Evolutionary conservation across 257 asterid genomes (phyloP), one percentile per base, ranked within the genome.

Genomic region (Solanum sitiens): DNA sequence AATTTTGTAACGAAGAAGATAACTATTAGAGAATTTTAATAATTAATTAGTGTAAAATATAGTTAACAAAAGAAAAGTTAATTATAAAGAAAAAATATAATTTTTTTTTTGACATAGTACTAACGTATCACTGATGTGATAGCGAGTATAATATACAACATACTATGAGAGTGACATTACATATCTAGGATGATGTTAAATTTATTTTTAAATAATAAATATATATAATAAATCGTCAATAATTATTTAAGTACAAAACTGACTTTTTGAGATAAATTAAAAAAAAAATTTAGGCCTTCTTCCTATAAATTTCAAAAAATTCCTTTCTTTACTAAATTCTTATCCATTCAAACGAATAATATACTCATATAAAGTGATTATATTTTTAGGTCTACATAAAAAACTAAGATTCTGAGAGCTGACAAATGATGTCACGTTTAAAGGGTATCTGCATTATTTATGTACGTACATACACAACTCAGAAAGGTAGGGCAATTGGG

Each of bases 41-140:
- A 53, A 53, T 53, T 21, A 53, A 53, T 44, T 45, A 45, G 16
- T 45, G 65, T 56, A 56, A 56, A 18, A 1, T 56, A 56, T 7
- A 18, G 11, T 18, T 56, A 18, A 56, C n/a, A 18, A 56, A 56
- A 2, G 11, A 56, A 2, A 56, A 56, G 1, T 56, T 56, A 56
- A 53, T 7, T 56, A 18, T 18, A 56, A 18, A 56, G 4, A 56
- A 56, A 56, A 53, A 1, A 53, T 16, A 53, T 53, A 2, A 18
- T 18, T 53, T 18, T 0, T 1, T 18, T 53, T 18, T 0, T 1
- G 10, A 53, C n/a, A 53, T 18, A 53, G 0, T 10, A 53, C 0
- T 18, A 21, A 16, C 4, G 11, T 53, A 53, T 18, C 10, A 0
- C 1, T 53, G n/a, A 53, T 6, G 3, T 18, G 10, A 0, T 9